Evolutionary conservation across 345 rosid species (phyloP), one percentile per base, ranked within the genome.

Genomic region (Melaleuca alternifolia): DNA sequence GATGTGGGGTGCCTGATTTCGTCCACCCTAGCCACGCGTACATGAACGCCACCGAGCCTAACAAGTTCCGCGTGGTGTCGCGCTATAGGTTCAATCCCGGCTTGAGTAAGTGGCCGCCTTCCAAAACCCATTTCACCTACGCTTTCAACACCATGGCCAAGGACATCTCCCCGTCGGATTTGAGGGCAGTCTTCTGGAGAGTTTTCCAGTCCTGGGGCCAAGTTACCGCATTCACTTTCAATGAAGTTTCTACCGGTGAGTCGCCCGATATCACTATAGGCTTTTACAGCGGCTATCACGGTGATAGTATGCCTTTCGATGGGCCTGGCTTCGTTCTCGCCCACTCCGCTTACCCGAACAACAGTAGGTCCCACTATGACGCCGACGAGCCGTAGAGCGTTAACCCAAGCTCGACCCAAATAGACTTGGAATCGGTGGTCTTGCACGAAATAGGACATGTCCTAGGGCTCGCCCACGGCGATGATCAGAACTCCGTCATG

Each of bases 391-490:
- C 10, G 3, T 90, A 91, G 86, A 90, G 88, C 41, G 37, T 41
- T 5, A 83, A 11, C 16, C 87, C 87, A 0, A 15, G 46, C 28
- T 1, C 1, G 1, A 3, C 71, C 8, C 87, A 89, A 23, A 0
- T 56, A 2, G 90, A 91, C 85, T 51, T 89, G 76, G 87, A 86
- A 84, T 83, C 91, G 11, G 77, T 90, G 1, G 84, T 86, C 3
- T 18, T 90, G n/a, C 91, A 90, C 83, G 93, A 91, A 82, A 83
- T 90, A 3, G 90, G 93, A 21, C 93, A 88, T 51, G 1, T 76
- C 14, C 81, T 90, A 5, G 90, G 91, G 11, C 91, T 90, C 11
- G 79, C 18, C 11, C 91, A 90, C 76, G 85, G 88, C 59, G 10
- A 0, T 11, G 86, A 56, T 41, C 85, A 65, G 23, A 10, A 30